These are phyloP conservation scores for Hemerocallis citrina DNA, from an alignment of 106 monocot species.

Conservation along the genomic window DNA sequence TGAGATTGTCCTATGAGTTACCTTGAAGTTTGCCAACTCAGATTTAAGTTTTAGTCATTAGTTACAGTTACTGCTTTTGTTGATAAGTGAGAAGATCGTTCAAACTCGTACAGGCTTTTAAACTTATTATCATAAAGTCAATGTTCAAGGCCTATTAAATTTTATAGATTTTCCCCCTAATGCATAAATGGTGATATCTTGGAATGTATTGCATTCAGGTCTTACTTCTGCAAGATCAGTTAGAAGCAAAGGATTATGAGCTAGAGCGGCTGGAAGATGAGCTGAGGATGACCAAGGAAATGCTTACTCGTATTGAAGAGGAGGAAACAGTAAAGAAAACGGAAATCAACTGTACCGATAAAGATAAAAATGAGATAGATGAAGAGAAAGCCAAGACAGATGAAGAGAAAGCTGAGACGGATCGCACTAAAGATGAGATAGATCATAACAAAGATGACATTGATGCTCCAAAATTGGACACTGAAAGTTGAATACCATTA, in stretches of 20 bases:
- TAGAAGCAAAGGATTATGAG: conserved; percentile 41
- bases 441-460: background rate
- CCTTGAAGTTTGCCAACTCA: too few relatives aligned
- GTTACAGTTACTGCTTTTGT: too few relatives aligned
- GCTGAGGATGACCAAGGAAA: conserved; percentile 32
- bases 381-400: background rate
- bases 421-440: background rate
- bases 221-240: conserved; percentile 61
- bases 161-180: background rate
- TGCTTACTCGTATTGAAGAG: conserved; percentile 10
- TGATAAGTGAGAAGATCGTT: too few relatives aligned
- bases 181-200: background rate
- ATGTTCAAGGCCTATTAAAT: too few relatives aligned
- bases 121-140: background rate
- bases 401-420: background rate
- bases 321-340: background rate
- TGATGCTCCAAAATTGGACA: background rate
- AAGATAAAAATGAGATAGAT: background rate
- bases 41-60: too few relatives aligned
- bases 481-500: too few relatives aligned
- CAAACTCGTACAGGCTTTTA: background rate
- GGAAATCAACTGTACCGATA: too few relatives aligned
- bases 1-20: too few relatives aligned
- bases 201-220: conserved; percentile 26
- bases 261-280: conserved; percentile 13